Conservation (phyloP, 116 monocot species). For the Cymodocea nodosa region DNA sequence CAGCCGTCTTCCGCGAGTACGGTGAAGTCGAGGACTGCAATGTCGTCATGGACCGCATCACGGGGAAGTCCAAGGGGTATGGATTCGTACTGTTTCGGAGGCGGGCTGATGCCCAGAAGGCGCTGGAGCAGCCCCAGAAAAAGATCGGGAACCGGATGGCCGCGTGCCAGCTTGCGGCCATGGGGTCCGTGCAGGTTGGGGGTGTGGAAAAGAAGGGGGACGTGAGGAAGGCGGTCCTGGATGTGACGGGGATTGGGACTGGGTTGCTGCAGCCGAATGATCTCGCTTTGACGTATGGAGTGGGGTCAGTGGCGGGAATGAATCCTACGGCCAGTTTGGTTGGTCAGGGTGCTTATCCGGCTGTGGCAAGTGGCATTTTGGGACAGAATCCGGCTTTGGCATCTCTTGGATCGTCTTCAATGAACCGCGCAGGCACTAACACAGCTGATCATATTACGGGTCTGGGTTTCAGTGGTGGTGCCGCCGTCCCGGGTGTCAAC, state of each 20-base stretch:
- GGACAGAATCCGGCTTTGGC: conserved; percentile 16
- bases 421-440: not conserved
- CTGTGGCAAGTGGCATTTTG: not conserved
- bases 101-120: conserved; percentile 22
- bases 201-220: conserved; percentile 3
- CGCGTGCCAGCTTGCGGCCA: conserved; percentile 40
- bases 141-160: conserved; percentile 24
- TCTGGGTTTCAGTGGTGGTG: conserved; percentile 11
- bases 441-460: conserved; percentile 7
- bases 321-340: conserved; percentile 7
- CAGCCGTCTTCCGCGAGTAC: conserved; percentile 22
- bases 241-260: not conserved
- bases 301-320: not conserved
- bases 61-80: conserved; percentile 45
- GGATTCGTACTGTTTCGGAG: conserved; percentile 40
- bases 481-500: conserved; percentile 5
- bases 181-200: conserved; percentile 2
- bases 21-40: conserved; percentile 36
- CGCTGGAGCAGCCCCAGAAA: conserved; percentile 41
- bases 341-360: conserved; percentile 3
- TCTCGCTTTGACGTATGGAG: conserved; percentile 13
- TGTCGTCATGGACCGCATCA: conserved; percentile 19
- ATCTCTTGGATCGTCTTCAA: conserved; percentile 1
- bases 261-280: conserved; percentile 4
- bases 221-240: not conserved